These are phyloP conservation scores for Emergomyces orientalis DNA, from an alignment of 2,329 filamentous ascomycete species.

Conservation along the genomic window DNA sequence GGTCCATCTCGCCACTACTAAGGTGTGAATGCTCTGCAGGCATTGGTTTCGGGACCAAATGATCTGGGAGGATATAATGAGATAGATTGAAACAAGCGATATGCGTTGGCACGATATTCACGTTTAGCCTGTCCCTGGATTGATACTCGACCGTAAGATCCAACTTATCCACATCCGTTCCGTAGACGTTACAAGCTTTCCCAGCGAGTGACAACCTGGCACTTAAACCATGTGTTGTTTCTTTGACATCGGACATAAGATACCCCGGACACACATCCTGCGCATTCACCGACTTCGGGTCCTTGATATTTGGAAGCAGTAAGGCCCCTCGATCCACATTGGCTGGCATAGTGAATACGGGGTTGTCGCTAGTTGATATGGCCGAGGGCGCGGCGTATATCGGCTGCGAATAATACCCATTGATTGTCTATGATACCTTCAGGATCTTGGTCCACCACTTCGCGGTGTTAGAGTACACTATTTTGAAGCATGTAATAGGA, in stretches of 20 bases:
- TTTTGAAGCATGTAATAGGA: not conserved
- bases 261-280: constrained; percentile 56
- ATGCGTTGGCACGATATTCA: constrained; percentile 60
- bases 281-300: constrained; percentile 54
- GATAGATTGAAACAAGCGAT: constrained; percentile 53
- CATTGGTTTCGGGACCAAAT: constrained; percentile 50
- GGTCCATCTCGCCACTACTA: constrained; percentile 30
- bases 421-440: not conserved
- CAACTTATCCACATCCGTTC: constrained; percentile 60
- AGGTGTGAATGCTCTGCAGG: constrained; percentile 32
- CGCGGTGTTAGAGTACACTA: not conserved
- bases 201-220: constrained; percentile 47
- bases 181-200: constrained; percentile 61
- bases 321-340: constrained; percentile 38
- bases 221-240: constrained; percentile 41
- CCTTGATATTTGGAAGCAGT: constrained; percentile 54
- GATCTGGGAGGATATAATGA: constrained; percentile 58
- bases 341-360: constrained; percentile 41
- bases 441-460: constrained; percentile 2
- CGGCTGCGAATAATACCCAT: not conserved
- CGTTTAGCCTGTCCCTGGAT: constrained; percentile 54
- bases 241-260: constrained; percentile 42
- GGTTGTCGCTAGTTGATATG: not conserved
- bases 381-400: not conserved
- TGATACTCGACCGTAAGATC: constrained; percentile 61